Base-by-base conservation (phyloP, 2,329 filamentous ascomycete species). In the Escovopsis sp. region DNA sequence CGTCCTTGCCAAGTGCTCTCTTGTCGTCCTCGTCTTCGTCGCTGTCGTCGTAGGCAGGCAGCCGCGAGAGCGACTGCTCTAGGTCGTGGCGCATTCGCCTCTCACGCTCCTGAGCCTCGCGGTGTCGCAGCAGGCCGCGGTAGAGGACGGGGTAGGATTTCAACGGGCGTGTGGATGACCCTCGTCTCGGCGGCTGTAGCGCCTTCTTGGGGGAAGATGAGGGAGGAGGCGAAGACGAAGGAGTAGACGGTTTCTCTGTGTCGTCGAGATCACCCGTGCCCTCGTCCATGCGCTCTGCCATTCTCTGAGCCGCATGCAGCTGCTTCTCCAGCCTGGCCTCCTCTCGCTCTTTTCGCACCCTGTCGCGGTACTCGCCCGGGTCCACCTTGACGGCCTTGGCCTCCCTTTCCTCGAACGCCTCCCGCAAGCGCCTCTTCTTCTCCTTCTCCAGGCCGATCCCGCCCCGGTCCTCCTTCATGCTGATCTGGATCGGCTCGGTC, bases 361-460 rank as follows among this genome's bases (percentile, higher is more conserved):
- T 65, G 43, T 83, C 79, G 9, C 82, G 64, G 50, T 83, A 93
- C 50, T 81, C 81, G 1, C 68, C 68, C 39, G 80, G 77, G 29
- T 82, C 68, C 23, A 62, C 66, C 33, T 70, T 68, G 52, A 72
- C 76, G 12, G 65, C 57, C 51, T 85, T 85, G 34, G 63, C 58
- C 27, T 65, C 57, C 39, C 51, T 57, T 43, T 70, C 61, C 43
- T 70, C 72, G 4, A 68, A 69, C 36, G 72, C 70, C 54, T 85
- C 79, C 30, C 70, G 60, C 16, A 75, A 50, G 50, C 80, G 87
- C 43, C 84, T 68, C 63, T 93, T 94, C 60, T 78, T 78, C 54
- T 90, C 85, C 4, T 69, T 75, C 43, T 90, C 84, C 47, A 88
- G 59, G 0, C 90, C 88, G 44, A 96, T 85, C 2, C 88, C 90